Conservation (phyloP, 805 yeast species). For the Diddensiella caesifluorescens region DNA sequence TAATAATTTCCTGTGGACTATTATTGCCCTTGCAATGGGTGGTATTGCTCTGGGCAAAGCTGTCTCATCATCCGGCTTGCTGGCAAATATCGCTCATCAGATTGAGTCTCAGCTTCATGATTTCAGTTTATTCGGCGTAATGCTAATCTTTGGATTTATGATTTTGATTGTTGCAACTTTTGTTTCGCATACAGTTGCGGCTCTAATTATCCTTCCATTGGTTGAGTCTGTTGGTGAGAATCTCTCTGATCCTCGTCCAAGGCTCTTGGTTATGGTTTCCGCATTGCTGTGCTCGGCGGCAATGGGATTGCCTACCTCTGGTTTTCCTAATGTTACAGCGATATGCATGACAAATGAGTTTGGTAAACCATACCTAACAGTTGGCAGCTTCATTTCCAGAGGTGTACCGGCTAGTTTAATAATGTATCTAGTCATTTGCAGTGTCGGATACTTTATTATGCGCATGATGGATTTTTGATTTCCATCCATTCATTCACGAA, state of each 20-base stretch:
- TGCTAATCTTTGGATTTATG: constrained; percentile 73
- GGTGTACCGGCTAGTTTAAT: constrained; percentile 86
- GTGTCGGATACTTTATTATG: constrained; percentile 78
- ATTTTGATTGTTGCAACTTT: constrained; percentile 86
- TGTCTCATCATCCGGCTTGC: constrained; percentile 83
- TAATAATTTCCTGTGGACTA: constrained; percentile 95
- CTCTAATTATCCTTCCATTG: constrained; percentile 84
- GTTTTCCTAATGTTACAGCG: constrained; percentile 97
- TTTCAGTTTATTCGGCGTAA: constrained; percentile 65
- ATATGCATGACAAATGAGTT: constrained; percentile 90
- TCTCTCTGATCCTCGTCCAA: constrained; percentile 64
- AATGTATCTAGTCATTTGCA: constrained; percentile 64
- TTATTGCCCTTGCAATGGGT: constrained; percentile 94
- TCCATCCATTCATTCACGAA: neutral
- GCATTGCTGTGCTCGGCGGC: constrained; percentile 82
- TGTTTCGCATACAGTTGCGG: constrained; percentile 96
- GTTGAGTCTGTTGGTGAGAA: constrained; percentile 83
- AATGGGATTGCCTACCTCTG: constrained; percentile 96
- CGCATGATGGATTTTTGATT: constrained; percentile 44
- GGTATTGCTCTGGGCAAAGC: constrained; percentile 95
- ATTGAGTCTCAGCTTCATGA: constrained; percentile 64
- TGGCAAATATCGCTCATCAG: constrained; percentile 65
- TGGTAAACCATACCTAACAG: constrained; percentile 85
- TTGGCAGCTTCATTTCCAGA: constrained; percentile 75
- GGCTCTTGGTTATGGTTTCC: constrained; percentile 62